Base-by-base conservation (phyloP, 306 rosid genomes). In the Albizia julibrissin region DNA sequence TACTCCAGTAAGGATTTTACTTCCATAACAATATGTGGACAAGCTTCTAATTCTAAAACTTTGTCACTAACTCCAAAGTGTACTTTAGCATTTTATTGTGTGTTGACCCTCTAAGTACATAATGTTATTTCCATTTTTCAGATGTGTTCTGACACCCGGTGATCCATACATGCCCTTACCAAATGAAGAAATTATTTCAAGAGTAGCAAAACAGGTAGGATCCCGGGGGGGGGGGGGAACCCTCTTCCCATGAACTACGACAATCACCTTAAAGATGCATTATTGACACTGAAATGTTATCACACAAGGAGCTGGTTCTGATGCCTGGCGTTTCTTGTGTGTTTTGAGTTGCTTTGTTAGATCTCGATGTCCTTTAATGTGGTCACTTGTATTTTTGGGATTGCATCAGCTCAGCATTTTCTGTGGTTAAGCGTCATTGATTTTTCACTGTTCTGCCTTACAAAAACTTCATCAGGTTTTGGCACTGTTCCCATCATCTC, bases 81-180 rank as follows among this genome's bases (percentile, higher is more conserved):
- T 75, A 29, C 47, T 66, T 58, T 69, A 50, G 46, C 26, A 9
- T 50, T 72, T 75, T 21, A 34, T 81, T 77, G 31, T 47, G 74
- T 27, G 40, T 82, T 83, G 65, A 59, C 80, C 80, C 65, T 81
- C 73, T 22, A 80, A 84, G 64, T 79, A 52, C 39, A 34, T 49
- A 77, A 82, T 74, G 62, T 22, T 31, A 19, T 78, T 81, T 74
- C 43, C 69, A 18, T 85, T 69, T 76, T 76, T 80, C 92, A 95
- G 99, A 82, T 95, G 99, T 85, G 99, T 95, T 84, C 82, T 93
- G 80, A 95, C 99, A 0, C 99, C 99, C 3, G 99, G 99, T 65
- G 99, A 93, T 89, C 99, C 99, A 59, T 95, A 95, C 93, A 95
- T 95, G 99, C 96, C 97, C 76, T 89, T 93, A 73, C 91, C 88